Conservation (phyloP, 345 rosid species). For the Heritiera fomes region DNA sequence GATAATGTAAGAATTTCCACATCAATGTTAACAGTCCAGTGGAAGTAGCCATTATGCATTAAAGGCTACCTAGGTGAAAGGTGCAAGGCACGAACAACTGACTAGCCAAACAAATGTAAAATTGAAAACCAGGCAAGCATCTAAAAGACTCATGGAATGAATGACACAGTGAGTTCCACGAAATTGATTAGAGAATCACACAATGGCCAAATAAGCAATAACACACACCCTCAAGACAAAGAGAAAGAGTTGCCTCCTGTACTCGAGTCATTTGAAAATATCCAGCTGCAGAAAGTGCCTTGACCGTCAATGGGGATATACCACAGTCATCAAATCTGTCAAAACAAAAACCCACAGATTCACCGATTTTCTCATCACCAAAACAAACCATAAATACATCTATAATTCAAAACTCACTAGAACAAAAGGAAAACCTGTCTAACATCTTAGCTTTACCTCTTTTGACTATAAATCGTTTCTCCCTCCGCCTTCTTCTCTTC, state of each 20-base stretch:
- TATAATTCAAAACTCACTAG: neutral
- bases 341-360: slow-evolving; percentile 21
- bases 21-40: slow-evolving; percentile 3
- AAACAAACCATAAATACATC: slow-evolving; percentile 1
- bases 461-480: slow-evolving; percentile 60
- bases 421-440: neutral
- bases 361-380: slow-evolving; percentile 12
- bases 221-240: slow-evolving; percentile 73
- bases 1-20: slow-evolving; percentile 8
- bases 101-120: neutral
- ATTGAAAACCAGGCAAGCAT: neutral
- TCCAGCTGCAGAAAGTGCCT: slow-evolving; percentile 77
- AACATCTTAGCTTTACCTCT: slow-evolving; percentile 40
- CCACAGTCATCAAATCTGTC: slow-evolving; percentile 80
- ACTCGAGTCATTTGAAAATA: slow-evolving; percentile 84
- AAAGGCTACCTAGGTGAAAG: neutral
- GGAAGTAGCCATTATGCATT: neutral
- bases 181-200: slow-evolving; percentile 1
- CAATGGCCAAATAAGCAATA: slow-evolving; percentile 1
- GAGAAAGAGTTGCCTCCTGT: slow-evolving; percentile 78
- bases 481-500: slow-evolving; percentile 32
- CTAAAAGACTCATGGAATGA: neutral
- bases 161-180: neutral
- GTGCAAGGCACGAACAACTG: neutral
- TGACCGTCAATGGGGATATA: slow-evolving; percentile 76